Conservation (phyloP, 306 rosid genomes). For the Vachellia collinsii region DNA sequence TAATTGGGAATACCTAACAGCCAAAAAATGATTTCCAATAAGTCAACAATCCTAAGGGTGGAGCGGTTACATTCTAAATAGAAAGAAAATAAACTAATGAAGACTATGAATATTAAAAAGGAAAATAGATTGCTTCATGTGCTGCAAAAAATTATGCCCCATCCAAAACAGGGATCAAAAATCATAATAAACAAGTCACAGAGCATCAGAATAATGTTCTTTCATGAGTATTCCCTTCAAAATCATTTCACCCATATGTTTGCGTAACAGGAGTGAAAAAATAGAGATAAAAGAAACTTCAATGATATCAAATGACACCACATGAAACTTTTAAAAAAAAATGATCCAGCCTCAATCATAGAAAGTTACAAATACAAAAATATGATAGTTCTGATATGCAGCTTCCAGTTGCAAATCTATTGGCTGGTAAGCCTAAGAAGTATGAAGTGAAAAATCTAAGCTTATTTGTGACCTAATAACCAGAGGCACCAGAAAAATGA, state of each 20-base stretch:
- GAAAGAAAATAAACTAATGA: conserved; percentile 1
- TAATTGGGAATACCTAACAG: conserved; percentile 1
- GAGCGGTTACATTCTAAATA: background rate
- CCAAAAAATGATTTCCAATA: conserved; percentile 3
- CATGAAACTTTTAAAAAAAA: background rate
- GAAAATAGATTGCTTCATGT: background rate
- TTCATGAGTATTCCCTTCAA: background rate
- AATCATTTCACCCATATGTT: conserved; percentile 4
- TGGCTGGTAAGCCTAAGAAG: background rate
- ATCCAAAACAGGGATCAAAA: background rate
- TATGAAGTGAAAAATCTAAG: background rate
- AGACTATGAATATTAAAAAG: background rate
- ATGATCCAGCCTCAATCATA: background rate
- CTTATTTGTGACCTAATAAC: background rate
- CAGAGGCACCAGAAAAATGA: conserved; percentile 3
- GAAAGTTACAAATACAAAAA: background rate
- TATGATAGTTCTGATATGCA: background rate
- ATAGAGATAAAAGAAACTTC: background rate
- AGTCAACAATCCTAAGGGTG: background rate
- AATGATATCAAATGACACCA: background rate
- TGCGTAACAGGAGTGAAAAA: background rate
- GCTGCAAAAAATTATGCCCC: conserved; percentile 12
- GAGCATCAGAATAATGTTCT: conserved; percentile 3
- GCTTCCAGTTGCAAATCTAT: background rate
- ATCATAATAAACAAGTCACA: conserved; percentile 21